A percentile compares a stretch with the other conserved stretches of the same genome.
Evolutionary conservation across 2,329 filamentous ascomycete genomes (phyloP).

Genomic region (Bipolaris zeicola): DNA sequence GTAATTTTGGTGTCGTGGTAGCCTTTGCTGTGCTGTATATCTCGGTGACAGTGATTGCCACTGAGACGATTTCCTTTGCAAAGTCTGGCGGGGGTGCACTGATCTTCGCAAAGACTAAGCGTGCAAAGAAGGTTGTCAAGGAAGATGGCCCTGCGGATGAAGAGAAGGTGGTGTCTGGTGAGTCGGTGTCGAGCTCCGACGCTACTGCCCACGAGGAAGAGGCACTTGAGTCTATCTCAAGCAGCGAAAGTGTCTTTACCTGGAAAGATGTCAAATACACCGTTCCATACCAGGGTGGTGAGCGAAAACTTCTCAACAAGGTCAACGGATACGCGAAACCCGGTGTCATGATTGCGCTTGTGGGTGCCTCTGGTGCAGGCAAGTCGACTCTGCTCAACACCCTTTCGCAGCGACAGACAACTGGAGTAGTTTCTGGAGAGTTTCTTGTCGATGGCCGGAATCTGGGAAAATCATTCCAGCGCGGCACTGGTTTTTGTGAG

Average conservation of each 20-base stretch:
- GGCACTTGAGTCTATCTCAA: conserved; percentile 44
- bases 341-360: conserved; percentile 77
- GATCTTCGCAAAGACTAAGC: conserved; percentile 72
- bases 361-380: conserved; percentile 80
- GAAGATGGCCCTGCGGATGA: conserved; percentile 58
- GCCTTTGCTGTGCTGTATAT: conserved; percentile 78
- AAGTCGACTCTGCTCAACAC: conserved; percentile 85
- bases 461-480: conserved; percentile 65
- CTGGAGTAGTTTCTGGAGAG: conserved; percentile 68
- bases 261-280: conserved; percentile 63
- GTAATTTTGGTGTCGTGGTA: conserved; percentile 79
- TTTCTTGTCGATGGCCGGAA: conserved; percentile 73
- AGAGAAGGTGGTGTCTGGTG: conserved; percentile 56
- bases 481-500: conserved; percentile 72
- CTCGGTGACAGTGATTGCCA: conserved; percentile 70
- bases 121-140: conserved; percentile 60
- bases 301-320: conserved; percentile 68
- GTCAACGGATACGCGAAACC: conserved; percentile 81
- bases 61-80: conserved; percentile 70
- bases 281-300: conserved; percentile 69
- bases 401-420: conserved; percentile 71
- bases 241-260: conserved; percentile 47
- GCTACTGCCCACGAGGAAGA: conserved; percentile 35
- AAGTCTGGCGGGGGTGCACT: conserved; percentile 69
- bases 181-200: conserved; percentile 29